Conservation (phyloP, 2,329 filamentous ascomycete genomes). For the Diaporthe nobilis region DNA sequence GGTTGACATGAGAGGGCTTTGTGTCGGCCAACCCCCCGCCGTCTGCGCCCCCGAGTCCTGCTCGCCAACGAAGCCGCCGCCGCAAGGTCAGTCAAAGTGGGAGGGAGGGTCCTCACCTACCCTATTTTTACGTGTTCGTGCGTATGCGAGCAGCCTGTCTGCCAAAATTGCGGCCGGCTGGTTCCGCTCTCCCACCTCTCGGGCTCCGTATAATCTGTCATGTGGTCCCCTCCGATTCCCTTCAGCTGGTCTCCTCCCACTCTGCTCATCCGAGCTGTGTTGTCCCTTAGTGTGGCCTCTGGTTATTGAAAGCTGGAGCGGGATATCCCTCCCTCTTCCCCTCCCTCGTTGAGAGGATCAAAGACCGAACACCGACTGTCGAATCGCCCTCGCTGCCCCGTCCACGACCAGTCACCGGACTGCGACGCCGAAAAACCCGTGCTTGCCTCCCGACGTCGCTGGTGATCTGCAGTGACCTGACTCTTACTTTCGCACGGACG, state of each 20-base stretch:
- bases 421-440: neutral
- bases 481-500: conserved; percentile 12
- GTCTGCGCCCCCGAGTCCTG: conserved; percentile 3
- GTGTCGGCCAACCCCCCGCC: neutral
- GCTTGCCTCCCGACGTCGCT: neutral
- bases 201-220: conserved; percentile 31
- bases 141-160: conserved; percentile 5
- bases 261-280: conserved; percentile 21
- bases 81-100: neutral
- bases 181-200: conserved; percentile 12
- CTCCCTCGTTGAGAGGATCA: conserved; percentile 8
- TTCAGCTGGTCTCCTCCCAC: conserved; percentile 28
- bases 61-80: conserved; percentile 13
- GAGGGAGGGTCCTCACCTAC: neutral
- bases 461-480: conserved; percentile 28
- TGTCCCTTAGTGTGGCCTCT: conserved; percentile 16
- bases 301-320: conserved; percentile 16
- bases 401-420: conserved; percentile 10
- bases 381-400: conserved; percentile 3
- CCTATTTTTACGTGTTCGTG: conserved; percentile 14
- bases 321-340: neutral
- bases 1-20: neutral
- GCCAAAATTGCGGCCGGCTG: conserved; percentile 15
- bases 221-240: conserved; percentile 5
- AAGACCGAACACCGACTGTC: conserved; percentile 27